phyloP scores from a whole-genome alignment of 257 asterid genomes.

The Knoxia roxburghii region DNA sequence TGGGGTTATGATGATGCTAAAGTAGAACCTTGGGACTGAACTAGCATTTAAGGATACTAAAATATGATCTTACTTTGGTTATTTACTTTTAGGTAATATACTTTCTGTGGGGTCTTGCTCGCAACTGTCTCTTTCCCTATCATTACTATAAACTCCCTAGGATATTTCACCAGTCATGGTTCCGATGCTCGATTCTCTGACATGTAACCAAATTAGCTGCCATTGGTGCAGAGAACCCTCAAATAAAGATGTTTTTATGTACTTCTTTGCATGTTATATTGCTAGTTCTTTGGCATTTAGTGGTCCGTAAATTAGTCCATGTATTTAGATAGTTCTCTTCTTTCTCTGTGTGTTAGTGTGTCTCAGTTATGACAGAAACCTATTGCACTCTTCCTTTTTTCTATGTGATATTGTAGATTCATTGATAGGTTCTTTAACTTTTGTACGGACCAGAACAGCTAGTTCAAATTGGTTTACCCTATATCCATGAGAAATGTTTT shows the following conservation, averaged over 20 bases:
- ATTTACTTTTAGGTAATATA: background rate
- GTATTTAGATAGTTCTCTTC: background rate
- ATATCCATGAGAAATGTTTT: background rate
- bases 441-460: background rate
- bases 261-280: no score
- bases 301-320: background rate
- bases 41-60: background rate
- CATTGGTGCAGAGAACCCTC: no score
- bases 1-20: no score
- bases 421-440: background rate
- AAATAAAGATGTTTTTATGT: background rate
- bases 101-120: background rate
- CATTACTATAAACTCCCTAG: background rate
- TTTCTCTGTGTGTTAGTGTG: background rate
- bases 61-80: no score
- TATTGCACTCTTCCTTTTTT: background rate
- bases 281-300: background rate
- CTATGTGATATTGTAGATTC: background rate
- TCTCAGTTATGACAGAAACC: background rate
- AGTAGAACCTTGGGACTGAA: background rate
- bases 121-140: background rate
- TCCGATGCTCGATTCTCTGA: background rate
- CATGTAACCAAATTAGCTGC: background rate
- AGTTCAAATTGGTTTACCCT: background rate
- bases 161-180: background rate